Base-by-base conservation (phyloP, 208 protist genomes). In the Strigomonas culicis region DNA sequence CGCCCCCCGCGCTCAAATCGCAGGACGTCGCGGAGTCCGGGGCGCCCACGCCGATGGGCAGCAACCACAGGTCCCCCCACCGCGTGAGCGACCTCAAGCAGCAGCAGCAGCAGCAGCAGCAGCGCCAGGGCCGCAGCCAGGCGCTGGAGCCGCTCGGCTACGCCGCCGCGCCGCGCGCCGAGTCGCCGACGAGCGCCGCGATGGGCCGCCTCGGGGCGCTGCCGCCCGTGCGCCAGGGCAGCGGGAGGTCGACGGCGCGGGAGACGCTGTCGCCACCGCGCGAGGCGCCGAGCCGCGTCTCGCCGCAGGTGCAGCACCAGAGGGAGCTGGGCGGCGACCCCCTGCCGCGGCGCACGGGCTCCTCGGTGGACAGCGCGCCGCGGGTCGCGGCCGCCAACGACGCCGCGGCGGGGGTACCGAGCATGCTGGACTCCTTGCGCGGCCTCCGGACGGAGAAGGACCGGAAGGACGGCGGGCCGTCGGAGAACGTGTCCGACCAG, bases 341-440 rank as follows among this genome's bases (percentile, higher is more conserved):
- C 8, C 43, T 49, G 8, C 43, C 8, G 2, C 17, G 43, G 3
- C n/a, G 4, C 8, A 15, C 2, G 8, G 43, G 7, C 7, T 39
- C 10, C 43, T 13, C 43, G 10, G 43, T 21, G 43, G n/a, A 15
- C 43, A 15, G 10, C 43, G 43, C 8, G 8, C 17, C 8, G 8
- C 8, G 4, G 2, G 43, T 4, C 34, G 34, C 7, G 4, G 34
- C 34, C 34, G 4, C 34, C 2, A 65, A 57, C 32, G 17, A 73
- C 49, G 59, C 59, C 22, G 70, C 58, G 30, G 46, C 34, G 1
- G 62, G 68, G 13, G 59, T 87, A 43, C 86, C 86, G 6, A 87
- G 77, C 60, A 93, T 77, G 59, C 75, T 94, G n/a, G 88, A 94
- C 56, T 72, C 72, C 11, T 74, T 94, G 56, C 76, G 79, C 50